Base-by-base conservation (phyloP, 2,329 filamentous ascomycete genomes). In the Trichoderma aggressivum region DNA sequence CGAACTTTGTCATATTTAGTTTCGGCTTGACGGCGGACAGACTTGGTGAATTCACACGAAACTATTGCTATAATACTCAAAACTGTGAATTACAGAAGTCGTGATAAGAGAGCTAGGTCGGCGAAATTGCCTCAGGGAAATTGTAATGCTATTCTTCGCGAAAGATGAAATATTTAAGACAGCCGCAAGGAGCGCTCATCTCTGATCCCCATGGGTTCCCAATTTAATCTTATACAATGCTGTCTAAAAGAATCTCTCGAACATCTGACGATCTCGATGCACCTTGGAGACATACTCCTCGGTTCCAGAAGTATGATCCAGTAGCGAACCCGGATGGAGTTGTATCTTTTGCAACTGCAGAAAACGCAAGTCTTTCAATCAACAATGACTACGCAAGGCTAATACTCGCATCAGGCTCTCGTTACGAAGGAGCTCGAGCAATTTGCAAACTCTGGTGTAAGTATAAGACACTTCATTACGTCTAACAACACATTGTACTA, bases 231-330 rank as follows among this genome's bases (percentile, higher is more conserved):
- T 12, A 5, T 21, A 21, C 43, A 50, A 50, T 50, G 43, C 21
- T 50, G 43, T 50, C 43, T 50, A 2, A 50, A 50, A n/a, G 43
- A 50, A 50, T 50, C 5, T 50, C 43, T 50, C 43, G n/a, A 50
- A 50, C 43, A 50, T 50, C 43, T 12, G 43, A n/a, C 5, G 43
- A 50, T 21, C 43, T 50, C 8, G 43, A 50, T 21, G 43, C 43
- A 21, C 43, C 43, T 50, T 50, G 43, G 43, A 50, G 43, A 50
- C 43, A 50, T 12, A 50, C 43, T 50, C 43, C 43, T 50, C 43
- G n/a, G n/a, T 50, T 50, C 5, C 43, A 50, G 43, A 50, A 50
- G 10, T 50, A 50, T 21, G 43, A 50, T 0, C 43, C 43, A 50
- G 43, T 50, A 21, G 1, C 43, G 10, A 50, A 21, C n/a, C 10